Evolutionary conservation across 495 filamentous ascomycete species (phyloP), one percentile per base, ranked within the genome.

Genomic region (Hapsidospora chrysogenum): DNA sequence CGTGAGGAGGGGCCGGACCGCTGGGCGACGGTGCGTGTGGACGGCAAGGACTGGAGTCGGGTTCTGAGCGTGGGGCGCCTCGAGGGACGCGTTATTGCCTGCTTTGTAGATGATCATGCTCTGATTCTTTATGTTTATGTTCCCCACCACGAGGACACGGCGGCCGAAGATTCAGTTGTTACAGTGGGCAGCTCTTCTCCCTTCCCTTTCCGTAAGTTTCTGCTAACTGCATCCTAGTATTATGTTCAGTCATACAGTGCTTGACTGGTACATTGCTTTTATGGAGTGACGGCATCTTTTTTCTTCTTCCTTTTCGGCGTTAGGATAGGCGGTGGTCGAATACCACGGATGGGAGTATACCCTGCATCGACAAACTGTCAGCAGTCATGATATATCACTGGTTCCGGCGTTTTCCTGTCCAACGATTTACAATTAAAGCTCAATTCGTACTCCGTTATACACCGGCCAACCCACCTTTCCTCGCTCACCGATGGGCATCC

Each of bases 111-210:
- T 44, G 81, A 85, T n/a, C 79, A 79, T 50, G 87, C 85, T 0
- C 50, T 97, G 33, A 78, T 95, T 16, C 58, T 95, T 2, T 97
- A 97, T 48, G 89, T 97, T 15, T 97, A 87, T 50, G 62, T 95
- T 35, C 71, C 82, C 25, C 64, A 76, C 40, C 57, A 71, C 31
- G 77, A 74, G 35, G 72, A 76, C 54, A 65, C 63, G 36, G 41
- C 67, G 49, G 60, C 68, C n/a, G 70, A 84, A 50, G 72, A 79
- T 38, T 72, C 80, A 30, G 79, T 92, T 37, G 52, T 87, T 35
- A 87, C 82, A n/a, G 80, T 84, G 50, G 60, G 74, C 57, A 40
- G 1, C 11, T 29, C 5, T 2, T 3, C n/a, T 15, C 17, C 14
- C 18, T 13, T 6, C 2, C 16, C 4, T n/a, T 9, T 9, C 11